phyloP scores from a whole-genome alignment of 768 basidiomycete genomes.

The Dacryopinax primogenitus region DNA sequence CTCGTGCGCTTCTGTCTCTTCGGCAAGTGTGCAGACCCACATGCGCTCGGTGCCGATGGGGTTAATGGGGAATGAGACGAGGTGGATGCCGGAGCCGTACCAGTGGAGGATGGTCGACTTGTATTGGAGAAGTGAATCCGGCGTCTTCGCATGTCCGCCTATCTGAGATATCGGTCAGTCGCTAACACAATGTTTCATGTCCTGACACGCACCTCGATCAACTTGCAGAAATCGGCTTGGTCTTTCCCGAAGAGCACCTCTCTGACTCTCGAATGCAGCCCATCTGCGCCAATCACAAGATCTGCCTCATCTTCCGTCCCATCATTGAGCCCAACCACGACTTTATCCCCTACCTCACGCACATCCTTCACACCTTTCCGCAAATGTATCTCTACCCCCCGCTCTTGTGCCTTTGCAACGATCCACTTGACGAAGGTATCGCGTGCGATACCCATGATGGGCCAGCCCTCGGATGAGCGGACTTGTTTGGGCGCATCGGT shows the following conservation, averaged over 20 bases:
- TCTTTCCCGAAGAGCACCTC: conserved; percentile 30
- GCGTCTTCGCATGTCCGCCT: background rate
- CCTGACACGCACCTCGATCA: background rate
- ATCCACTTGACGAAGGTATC: background rate
- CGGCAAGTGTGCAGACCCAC: conserved; percentile 3
- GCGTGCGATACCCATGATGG: conserved; percentile 1
- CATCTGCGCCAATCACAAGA: conserved; percentile 36
- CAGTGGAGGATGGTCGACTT: conserved; percentile 1
- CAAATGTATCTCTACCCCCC: background rate
- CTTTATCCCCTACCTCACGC: conserved; percentile 18
- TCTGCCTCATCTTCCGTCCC: conserved; percentile 29
- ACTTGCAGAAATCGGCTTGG: conserved; percentile 22
- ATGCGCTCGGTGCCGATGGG: background rate
- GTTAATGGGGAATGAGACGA: conserved; percentile 2
- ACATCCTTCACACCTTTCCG: background rate
- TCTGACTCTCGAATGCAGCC: conserved; percentile 34
- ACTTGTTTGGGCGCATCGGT: background rate
- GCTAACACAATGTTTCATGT: background rate
- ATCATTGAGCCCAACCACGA: conserved; percentile 28
- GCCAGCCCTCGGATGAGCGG: background rate
- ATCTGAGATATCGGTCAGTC: background rate
- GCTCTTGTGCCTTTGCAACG: background rate
- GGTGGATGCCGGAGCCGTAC: conserved; percentile 4
- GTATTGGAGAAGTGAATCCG: background rate
- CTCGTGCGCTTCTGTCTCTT: conserved; percentile 31